These are phyloP conservation scores for Aspergillus transmontanensis DNA, from an alignment of 2,329 filamentous ascomycete species.

Conservation along the genomic window DNA sequence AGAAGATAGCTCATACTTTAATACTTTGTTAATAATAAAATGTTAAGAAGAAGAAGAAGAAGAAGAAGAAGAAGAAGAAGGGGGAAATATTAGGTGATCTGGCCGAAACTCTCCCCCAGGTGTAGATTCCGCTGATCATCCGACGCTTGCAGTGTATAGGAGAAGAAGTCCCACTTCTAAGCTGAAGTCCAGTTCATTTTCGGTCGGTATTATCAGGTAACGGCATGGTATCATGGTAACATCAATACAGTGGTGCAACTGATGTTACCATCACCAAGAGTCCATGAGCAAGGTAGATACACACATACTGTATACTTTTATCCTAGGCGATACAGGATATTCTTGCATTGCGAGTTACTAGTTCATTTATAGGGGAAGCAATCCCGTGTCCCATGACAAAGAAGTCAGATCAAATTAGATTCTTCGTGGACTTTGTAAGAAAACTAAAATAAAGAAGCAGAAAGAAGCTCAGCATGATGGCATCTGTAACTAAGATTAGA, in stretches of 20 bases:
- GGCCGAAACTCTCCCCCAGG: conserved; percentile 19
- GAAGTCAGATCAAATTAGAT: neutral
- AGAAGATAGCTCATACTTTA: neutral
- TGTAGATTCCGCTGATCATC: conserved; percentile 27
- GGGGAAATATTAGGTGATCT: conserved; percentile 12
- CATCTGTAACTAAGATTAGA: neutral
- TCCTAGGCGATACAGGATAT: neutral
- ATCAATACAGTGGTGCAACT: neutral
- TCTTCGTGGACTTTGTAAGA: neutral
- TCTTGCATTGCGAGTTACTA: neutral
- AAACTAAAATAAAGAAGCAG: neutral
- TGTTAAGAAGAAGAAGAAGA: neutral
- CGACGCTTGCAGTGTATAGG: conserved; percentile 20
- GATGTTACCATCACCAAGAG: neutral
- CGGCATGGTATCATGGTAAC: neutral
- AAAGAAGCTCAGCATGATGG: neutral
- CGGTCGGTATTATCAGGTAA: neutral
- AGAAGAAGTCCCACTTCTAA: conserved; percentile 11
- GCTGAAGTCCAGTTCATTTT: neutral
- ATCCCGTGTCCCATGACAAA: neutral
- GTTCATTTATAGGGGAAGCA: neutral
- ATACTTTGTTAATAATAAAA: neutral
- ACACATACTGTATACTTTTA: neutral
- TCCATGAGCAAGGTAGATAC: neutral
- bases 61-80: neutral